Percentiles rank a stretch among this genome's conserved stretches.
These are phyloP conservation scores for Clarireedia monteithiana DNA, from an alignment of 2,329 filamentous ascomycete genomes.

Conservation along the genomic window DNA sequence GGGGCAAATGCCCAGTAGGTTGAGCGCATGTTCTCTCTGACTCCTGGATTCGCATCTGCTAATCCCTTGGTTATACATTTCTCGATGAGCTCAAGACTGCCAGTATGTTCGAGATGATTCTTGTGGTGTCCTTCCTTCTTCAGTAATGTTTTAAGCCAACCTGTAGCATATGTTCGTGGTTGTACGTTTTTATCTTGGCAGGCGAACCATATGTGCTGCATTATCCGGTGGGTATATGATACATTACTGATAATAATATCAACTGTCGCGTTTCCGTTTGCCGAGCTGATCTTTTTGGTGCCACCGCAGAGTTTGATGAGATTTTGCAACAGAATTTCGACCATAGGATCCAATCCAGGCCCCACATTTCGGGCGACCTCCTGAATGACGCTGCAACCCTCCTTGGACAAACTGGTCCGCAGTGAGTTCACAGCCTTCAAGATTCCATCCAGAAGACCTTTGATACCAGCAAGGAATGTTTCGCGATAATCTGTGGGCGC, in stretches of 20 bases:
- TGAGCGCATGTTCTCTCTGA: slow-evolving; percentile 76
- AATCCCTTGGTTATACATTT: slow-evolving; percentile 86
- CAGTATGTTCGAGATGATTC: slow-evolving; percentile 72
- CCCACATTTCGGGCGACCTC: slow-evolving; percentile 74
- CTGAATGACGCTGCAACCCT: slow-evolving; percentile 76
- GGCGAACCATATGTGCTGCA: slow-evolving; percentile 78
- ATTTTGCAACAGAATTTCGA: slow-evolving; percentile 81
- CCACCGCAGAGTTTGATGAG: slow-evolving; percentile 83
- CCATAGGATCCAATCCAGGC: slow-evolving; percentile 74
- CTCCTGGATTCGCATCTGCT: slow-evolving; percentile 81
- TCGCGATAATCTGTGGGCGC: slow-evolving; percentile 68
- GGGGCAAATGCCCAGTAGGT: slow-evolving; percentile 80
- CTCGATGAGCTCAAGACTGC: slow-evolving; percentile 74
- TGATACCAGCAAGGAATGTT: slow-evolving; percentile 62
- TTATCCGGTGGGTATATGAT: slow-evolving; percentile 70
- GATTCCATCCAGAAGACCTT: slow-evolving; percentile 74
- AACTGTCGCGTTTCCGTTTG: slow-evolving; percentile 75
- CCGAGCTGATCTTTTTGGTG: slow-evolving; percentile 87
- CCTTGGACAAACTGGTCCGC: slow-evolving; percentile 82
- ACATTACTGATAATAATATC: slow-evolving; percentile 71
- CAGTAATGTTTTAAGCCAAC: slow-evolving; percentile 79
- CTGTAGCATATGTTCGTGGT: slow-evolving; percentile 67
- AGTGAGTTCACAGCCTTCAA: slow-evolving; percentile 78
- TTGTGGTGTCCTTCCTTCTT: slow-evolving; percentile 73
- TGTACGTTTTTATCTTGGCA: slow-evolving; percentile 92